A percentile compares a stretch with the other conserved stretches of the same genome.
Evolutionary conservation across 331 rosid species (phyloP).

Genomic region (Telfairia occidentalis): DNA sequence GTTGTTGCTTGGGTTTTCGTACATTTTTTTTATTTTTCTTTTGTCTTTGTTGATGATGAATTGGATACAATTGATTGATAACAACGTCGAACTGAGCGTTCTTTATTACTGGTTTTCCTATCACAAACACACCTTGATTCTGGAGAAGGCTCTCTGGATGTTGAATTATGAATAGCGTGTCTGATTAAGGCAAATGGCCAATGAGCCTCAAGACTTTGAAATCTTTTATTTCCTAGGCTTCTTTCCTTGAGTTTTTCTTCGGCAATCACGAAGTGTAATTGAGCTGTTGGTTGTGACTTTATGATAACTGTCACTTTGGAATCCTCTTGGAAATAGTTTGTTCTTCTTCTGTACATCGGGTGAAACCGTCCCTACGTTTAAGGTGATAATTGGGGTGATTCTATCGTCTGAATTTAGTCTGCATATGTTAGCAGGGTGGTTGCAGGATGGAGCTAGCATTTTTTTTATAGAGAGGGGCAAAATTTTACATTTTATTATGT

Average conservation of each 20-base stretch:
- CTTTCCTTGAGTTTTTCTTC: neutral
- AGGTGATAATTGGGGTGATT: neutral
- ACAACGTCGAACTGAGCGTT: neutral
- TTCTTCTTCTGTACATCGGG: neutral
- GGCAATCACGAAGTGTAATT: neutral
- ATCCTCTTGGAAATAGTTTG: neutral
- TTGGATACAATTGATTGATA: neutral
- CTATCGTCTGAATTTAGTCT: neutral
- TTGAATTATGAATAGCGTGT: neutral
- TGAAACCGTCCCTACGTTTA: neutral
- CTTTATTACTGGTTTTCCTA: neutral
- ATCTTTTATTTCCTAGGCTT: neutral
- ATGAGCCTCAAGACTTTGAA: neutral
- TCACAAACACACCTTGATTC: neutral
- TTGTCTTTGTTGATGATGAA: neutral
- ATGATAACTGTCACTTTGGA: neutral
- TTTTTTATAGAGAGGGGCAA: too few relatives aligned
- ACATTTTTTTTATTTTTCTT: neutral
- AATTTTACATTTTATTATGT: too few relatives aligned
- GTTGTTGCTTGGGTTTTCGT: neutral
- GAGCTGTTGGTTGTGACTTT: neutral
- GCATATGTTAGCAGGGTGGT: neutral
- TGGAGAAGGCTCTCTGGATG: neutral
- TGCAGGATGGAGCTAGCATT: too few relatives aligned
- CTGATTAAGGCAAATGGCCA: neutral